Percentiles rank a stretch among this genome's conserved stretches.
Evolutionary conservation across 2,329 filamentous ascomycete genomes (phyloP).

Genomic region (Fusarium praegraminearum): DNA sequence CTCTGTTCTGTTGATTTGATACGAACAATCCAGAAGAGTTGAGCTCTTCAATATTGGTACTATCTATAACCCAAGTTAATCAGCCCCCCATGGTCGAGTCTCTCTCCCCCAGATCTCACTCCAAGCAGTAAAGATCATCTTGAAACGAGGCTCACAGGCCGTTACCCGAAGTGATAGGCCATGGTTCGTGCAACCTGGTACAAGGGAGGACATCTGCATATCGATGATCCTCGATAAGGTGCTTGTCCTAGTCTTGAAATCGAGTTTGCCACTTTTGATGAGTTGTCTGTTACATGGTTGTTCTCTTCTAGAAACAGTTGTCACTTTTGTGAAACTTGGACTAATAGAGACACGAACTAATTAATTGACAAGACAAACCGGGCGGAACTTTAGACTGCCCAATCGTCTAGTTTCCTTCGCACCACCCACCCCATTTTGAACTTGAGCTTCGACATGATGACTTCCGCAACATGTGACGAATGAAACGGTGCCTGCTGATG

Average conservation of each 20-base stretch:
- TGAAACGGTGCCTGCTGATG: constrained; percentile 29
- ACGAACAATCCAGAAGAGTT: constrained; percentile 10
- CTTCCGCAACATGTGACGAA: constrained; percentile 33
- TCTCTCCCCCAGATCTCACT: constrained; percentile 8
- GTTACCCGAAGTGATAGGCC: constrained; percentile 11
- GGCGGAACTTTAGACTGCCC: constrained; percentile 19
- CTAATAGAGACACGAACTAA: not conserved
- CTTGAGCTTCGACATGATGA: constrained; percentile 9
- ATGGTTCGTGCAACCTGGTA: constrained; percentile 9
- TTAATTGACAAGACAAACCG: constrained; percentile 8
- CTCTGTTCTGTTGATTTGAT: constrained; percentile 10
- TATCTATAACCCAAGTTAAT: constrained; percentile 7
- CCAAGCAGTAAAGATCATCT: constrained; percentile 10
- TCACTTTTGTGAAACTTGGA: constrained; percentile 17
- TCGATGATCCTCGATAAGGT: constrained; percentile 11
- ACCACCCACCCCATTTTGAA: not conserved
- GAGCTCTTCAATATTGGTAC: constrained; percentile 3
- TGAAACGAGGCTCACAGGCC: constrained; percentile 17
- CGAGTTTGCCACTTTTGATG: constrained; percentile 33
- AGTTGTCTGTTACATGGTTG: constrained; percentile 32
- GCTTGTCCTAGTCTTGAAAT: constrained; percentile 6
- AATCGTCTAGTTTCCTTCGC: constrained; percentile 20
- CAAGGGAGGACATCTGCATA: constrained; percentile 15
- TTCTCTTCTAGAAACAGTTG: constrained; percentile 34
- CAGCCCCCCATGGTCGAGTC: not conserved